Base-by-base conservation (phyloP, 495 filamentous ascomycete genomes). In the Penicillium simplicissimum region DNA sequence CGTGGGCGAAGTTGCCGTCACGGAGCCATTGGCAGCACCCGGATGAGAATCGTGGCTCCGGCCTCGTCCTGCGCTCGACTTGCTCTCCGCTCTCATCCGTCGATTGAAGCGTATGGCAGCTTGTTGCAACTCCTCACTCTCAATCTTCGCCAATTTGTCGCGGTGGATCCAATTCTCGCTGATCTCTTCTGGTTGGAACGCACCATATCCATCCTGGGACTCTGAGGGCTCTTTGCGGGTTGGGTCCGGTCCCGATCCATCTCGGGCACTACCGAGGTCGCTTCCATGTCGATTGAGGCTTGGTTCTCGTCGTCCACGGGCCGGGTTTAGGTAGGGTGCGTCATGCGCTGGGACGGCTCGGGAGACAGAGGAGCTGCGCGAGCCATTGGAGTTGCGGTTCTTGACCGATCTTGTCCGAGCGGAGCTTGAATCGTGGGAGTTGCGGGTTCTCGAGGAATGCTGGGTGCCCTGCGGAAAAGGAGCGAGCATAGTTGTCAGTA, bases 81-180 rank as follows among this genome's bases (percentile, higher is more conserved):
- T 85, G 67, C 86, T 91, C 48, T 88, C 83, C 49, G 86, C 81
- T 34, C 76, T 71, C 23, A 74, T 76, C 47, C 80, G 79, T 38
- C 84, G 86, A 11, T 88, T 85, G 25, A 93, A 78, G 37, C 85
- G 76, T 59, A 94, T 86, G 8, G 92, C 93, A 4, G 92, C 92
- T 69, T 91, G 91, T 66, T 96, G 91, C 62, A 97, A 79, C 73
- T 98, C 95, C 73, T 92, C 84, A 68, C 83, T 97, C 79, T 98
- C 95, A 66, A 98, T 98, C 70, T 86, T 84, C 35, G 92, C 93
- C 49, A 98, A 76, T 75, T 98, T 98, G 74, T 98, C 95, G 23
- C 95, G 84, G 71, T 98, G 93, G 59, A 98, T 98, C 95, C 95
- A 98, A 47, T 85, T 83, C 65, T 82, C 84, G 33, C 78, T 68